A percentile compares a stretch with the other conserved stretches of the same genome.
Evolutionary conservation across 345 rosid species (phyloP).

Genomic region (Rhodomyrtus tomentosa): DNA sequence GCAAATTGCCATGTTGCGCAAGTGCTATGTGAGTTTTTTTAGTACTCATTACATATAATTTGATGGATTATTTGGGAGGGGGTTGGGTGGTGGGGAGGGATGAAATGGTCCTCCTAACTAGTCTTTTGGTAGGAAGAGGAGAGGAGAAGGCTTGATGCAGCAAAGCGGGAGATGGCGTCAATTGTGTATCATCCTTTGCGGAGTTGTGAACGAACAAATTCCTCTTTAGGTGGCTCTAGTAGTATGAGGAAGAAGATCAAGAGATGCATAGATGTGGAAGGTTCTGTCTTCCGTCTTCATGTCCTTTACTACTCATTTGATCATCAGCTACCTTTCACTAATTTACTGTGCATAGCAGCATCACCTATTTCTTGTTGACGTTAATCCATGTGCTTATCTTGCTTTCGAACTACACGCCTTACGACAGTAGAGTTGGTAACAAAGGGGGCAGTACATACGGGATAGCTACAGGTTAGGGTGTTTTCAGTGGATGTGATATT

Average conservation of each 20-base stretch:
- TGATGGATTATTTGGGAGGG: not conserved
- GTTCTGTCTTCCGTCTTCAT: not conserved
- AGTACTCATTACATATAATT: too few relatives aligned
- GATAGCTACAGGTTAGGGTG: not conserved
- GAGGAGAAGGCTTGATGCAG: slow-evolving; percentile 32
- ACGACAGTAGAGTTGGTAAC: not conserved
- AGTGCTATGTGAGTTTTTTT: slow-evolving; percentile 47
- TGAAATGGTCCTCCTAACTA: not conserved
- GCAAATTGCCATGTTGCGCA: slow-evolving; percentile 40
- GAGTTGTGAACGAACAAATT: slow-evolving; percentile 17
- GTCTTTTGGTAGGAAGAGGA: slow-evolving; percentile 36
- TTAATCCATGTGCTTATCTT: not conserved
- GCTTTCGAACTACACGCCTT: not conserved
- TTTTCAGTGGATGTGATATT: not conserved
- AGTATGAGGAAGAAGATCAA: slow-evolving; percentile 37
- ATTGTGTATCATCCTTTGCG: slow-evolving; percentile 73
- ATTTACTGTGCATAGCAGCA: not conserved
- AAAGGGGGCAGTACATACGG: not conserved
- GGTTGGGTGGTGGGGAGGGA: not conserved
- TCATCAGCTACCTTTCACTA: not conserved
- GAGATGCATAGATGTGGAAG: slow-evolving; percentile 27
- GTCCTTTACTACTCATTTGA: not conserved
- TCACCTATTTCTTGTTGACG: not conserved
- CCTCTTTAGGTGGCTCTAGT: not conserved
- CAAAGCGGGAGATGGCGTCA: slow-evolving; percentile 49